These are phyloP conservation scores for Kluyveromyces starmeri DNA, from an alignment of 805 yeast genomes.

Conservation along the genomic window DNA sequence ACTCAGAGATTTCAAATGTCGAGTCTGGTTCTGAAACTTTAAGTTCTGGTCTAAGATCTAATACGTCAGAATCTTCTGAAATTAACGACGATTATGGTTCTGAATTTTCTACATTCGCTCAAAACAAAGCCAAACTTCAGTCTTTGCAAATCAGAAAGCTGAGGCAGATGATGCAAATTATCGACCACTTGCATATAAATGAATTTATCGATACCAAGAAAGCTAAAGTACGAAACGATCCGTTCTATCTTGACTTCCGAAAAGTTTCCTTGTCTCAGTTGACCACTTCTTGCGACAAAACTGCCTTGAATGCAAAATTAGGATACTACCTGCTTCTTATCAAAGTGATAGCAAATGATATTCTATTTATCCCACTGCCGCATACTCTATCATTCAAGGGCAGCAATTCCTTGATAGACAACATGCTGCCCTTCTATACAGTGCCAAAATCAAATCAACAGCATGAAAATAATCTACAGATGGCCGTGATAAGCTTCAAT, in stretches of 20 bases:
- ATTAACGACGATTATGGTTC: constrained; percentile 21
- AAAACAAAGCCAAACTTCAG: constrained; percentile 12
- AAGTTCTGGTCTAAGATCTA: not conserved
- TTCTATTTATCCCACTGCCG: constrained; percentile 18
- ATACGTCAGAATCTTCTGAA: not conserved
- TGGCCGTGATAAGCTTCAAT: constrained; percentile 18
- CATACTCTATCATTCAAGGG: constrained; percentile 19
- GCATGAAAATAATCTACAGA: constrained; percentile 9
- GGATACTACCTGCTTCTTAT: constrained; percentile 24
- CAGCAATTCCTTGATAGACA: constrained; percentile 20
- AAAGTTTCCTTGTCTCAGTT: constrained; percentile 8
- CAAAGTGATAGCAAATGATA: constrained; percentile 14
- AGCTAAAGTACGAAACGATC: not conserved
- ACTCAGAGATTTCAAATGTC: not conserved
- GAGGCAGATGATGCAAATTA: constrained; percentile 11
- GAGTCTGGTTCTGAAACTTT: constrained; percentile 2
- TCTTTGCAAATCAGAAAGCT: constrained; percentile 13
- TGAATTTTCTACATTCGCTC: constrained; percentile 17
- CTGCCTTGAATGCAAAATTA: constrained; percentile 15
- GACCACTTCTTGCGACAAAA: constrained; percentile 7
- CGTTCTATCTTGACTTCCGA: constrained; percentile 10
- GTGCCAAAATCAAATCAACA: constrained; percentile 11
- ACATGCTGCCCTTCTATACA: constrained; percentile 16
- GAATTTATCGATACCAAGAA: constrained; percentile 9
- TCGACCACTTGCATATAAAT: not conserved